phyloP scores from a whole-genome alignment of 345 rosid genomes.

The Aquilaria sinensis region DNA sequence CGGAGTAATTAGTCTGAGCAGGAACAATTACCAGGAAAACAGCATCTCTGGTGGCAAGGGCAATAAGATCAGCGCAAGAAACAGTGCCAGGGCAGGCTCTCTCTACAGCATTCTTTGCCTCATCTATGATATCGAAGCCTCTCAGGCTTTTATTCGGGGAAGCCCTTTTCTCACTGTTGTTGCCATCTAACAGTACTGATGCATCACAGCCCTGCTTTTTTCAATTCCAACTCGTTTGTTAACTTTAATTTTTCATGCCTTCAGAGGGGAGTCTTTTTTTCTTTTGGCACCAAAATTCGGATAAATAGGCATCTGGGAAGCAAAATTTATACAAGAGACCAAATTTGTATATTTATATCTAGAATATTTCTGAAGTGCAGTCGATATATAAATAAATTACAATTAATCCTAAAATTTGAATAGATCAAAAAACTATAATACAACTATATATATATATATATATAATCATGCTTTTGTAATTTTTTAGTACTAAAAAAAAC shows the following conservation, averaged over 20 bases:
- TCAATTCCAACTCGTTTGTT: neutral
- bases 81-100: conserved; percentile 27
- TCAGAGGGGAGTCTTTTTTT: neutral
- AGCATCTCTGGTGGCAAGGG: conserved; percentile 51
- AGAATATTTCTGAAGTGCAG: too few species aligned
- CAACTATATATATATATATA: too few species aligned
- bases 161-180: conserved; percentile 28
- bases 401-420: too few species aligned
- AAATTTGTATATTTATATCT: too few species aligned
- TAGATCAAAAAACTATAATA: too few species aligned
- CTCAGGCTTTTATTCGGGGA: conserved; percentile 36
- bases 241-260: conserved; percentile 3
- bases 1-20: neutral
- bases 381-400: too few species aligned
- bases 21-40: conserved; percentile 33
- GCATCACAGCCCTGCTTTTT: conserved; percentile 56
- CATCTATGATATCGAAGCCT: conserved; percentile 45
- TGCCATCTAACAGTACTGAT: conserved; percentile 41
- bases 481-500: too few species aligned
- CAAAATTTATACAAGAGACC: neutral
- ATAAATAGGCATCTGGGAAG: neutral
- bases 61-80: conserved; percentile 54
- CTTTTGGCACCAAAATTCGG: neutral
- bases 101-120: conserved; percentile 37
- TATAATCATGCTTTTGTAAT: too few species aligned